Evolutionary conservation across 2,329 filamentous ascomycete genomes (phyloP), one percentile per base, ranked within the genome.

Genomic region (Fusarium brevicatenulatum): DNA sequence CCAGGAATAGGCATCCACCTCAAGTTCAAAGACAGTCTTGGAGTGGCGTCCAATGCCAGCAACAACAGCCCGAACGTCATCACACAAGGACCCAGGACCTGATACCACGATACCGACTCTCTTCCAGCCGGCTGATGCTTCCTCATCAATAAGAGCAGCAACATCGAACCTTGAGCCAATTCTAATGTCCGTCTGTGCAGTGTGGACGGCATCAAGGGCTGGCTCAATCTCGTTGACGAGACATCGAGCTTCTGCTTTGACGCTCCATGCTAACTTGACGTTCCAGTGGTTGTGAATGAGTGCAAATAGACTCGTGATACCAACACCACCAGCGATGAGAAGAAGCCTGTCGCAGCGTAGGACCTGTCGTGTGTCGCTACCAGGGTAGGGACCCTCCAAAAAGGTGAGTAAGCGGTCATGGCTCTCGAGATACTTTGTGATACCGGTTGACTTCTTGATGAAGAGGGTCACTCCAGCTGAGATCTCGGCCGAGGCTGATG

Each of bases 1-100:
- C 64, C 64, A 67, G n/a, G 64, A 67, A 23, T 67, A 67, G 8
- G 64, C 64, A 30, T 67, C 64, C 23, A 67, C 64, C 4, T 67
- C 64, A 11, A 67, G 63, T 7, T 67, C 63, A n/a, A 67, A 67
- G 1, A 67, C 18, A 30, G 62, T 67, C 39, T 67, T 44, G 0
- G 64, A 67, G 19, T 67, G 32, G 5, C 64, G 44, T 4, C 62
- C 62, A 30, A 67, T 67, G 0, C 64, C 63, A 15, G 64, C 53
- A n/a, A 67, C 63, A 8, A 60, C 52, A 6, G 62, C 52, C 1
- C 64, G 44, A 0, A 67, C 64, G 10, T 66, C 44, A n/a, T 67
- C 64, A 10, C 64, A 67, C 4, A 67, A 23, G 12, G 64, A 67
- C 23, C 64, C 64, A 3, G 64, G 64, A 3, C 64, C 64, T 0